phyloP scores from a whole-genome alignment of 192 early-diverging fungal genomes.

The Umbelopsis sp. region DNA sequence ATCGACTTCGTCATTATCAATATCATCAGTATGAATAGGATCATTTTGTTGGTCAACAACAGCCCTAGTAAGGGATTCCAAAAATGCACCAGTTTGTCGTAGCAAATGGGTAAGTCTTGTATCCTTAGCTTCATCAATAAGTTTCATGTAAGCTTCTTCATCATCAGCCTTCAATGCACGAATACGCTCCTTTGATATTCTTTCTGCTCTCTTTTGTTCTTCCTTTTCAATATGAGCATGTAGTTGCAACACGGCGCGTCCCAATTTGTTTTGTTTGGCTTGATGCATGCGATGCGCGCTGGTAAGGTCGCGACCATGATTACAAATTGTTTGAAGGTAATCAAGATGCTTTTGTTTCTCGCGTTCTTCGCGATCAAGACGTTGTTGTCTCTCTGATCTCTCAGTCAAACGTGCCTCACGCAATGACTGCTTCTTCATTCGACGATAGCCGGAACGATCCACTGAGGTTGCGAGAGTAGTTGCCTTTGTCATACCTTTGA shows the following conservation, averaged over 20 bases:
- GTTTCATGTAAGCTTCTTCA: constrained; percentile 95
- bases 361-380: constrained; percentile 81
- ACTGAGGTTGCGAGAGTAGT: constrained; percentile 81
- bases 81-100: constrained; percentile 85
- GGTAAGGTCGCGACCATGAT: constrained; percentile 74
- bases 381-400: constrained; percentile 86
- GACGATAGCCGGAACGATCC: constrained; percentile 75
- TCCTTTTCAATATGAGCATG: constrained; percentile 90
- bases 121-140: constrained; percentile 96
- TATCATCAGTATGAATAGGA: constrained; percentile 46
- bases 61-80: constrained; percentile 82
- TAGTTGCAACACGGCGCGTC: constrained; percentile 72
- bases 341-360: constrained; percentile 86
- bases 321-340: constrained; percentile 74
- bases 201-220: constrained; percentile 86
- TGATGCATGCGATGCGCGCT: constrained; percentile 71
- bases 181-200: constrained; percentile 91
- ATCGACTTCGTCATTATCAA: constrained; percentile 43
- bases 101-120: constrained; percentile 93
- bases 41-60: constrained; percentile 82
- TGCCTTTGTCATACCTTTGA: constrained; percentile 68
- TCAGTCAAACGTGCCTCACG: constrained; percentile 89
- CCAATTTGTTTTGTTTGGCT: constrained; percentile 71
- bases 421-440: constrained; percentile 82
- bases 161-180: constrained; percentile 95